These are phyloP conservation scores for Astrothelium macrocarpum DNA, from an alignment of 495 filamentous ascomycete species.

Conservation along the genomic window DNA sequence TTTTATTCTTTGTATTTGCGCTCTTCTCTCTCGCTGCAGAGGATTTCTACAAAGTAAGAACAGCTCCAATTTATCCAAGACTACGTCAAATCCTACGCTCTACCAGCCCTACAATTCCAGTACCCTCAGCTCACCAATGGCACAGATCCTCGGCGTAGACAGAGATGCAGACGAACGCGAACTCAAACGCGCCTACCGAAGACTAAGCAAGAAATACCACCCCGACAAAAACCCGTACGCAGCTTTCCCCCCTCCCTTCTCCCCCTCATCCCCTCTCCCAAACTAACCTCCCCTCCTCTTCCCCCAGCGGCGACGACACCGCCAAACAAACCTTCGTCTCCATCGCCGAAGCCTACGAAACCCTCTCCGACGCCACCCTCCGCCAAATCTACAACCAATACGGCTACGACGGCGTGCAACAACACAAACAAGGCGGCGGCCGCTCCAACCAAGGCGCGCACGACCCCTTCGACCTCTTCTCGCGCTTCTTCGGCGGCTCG, in stretches of 20 bases:
- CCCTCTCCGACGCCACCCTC: conserved; percentile 69
- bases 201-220: conserved; percentile 89
- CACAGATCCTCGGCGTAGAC: conserved; percentile 65
- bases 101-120: background rate
- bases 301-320: conserved; percentile 55
- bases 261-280: background rate
- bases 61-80: background rate
- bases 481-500: conserved; percentile 90
- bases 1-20: conserved; percentile 38
- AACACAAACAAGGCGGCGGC: conserved; percentile 64
- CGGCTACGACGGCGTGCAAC: conserved; percentile 80
- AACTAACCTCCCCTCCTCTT: conserved; percentile 1
- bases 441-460: conserved; percentile 47
- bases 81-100: background rate
- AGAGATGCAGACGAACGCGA: conserved; percentile 77
- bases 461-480: conserved; percentile 96
- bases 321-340: conserved; percentile 91
- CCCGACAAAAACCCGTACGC: conserved; percentile 97
- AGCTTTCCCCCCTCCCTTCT: conserved; percentile 10
- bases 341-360: conserved; percentile 93
- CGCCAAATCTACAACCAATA: conserved; percentile 94
- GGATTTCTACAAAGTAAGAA: conserved; percentile 78
- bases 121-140: background rate
- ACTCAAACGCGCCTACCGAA: conserved; percentile 93
- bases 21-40: conserved; percentile 50